Evolutionary conservation across 108 stramenopile genomes (phyloP), one percentile per base, ranked within the genome.

Genomic region (Nitzschia putrida): DNA sequence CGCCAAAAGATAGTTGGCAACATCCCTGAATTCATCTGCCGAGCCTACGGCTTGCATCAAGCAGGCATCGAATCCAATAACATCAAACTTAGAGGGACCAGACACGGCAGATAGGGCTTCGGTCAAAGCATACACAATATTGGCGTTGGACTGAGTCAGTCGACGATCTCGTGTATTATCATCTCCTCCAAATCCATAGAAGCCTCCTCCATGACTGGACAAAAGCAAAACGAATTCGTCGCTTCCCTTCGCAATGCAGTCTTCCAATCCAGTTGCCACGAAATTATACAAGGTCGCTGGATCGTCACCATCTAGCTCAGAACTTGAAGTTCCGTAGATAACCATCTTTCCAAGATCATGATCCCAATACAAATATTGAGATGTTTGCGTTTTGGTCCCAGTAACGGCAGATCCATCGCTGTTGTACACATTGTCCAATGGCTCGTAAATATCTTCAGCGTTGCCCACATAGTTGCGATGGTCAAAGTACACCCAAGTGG

Each of bases 11-110:
- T 71, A 71, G 11, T 41, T 7, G 13, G 58, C 24, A 56, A 68
- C 23, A 16, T 20, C 23, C 39, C 61, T 18, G 23, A 37, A 61
- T n/a, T 72, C 71, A 39, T 61, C 71, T 8, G 45, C 54, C 22
- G 71, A 60, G 0, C 40, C 59, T 13, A 71, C 29, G 12, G 59
- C 61, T 38, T 41, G 39, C 76, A 77, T 77, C 14, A 66, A 24
- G 44, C 76, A 71, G 9, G 76, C 69, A 66, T 77, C 76, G 34
- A 77, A 77, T 3, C 76, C 76, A 44, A 77, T 5, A 13, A 77
- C 70, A 45, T 77, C 71, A 38, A 77, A 59, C 18, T 63, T 69
- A 2, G 3, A n/a, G 13, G 55, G 64, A 29, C 60, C 60, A 34
- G 55, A 24, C 2, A 66, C 60, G 7, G 23, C 20, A 39, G 47